A percentile compares a stretch with the other conserved stretches of the same genome.
phyloP scores from a whole-genome alignment of 1,284 basidiomycete species.

The Trametes sp. region DNA sequence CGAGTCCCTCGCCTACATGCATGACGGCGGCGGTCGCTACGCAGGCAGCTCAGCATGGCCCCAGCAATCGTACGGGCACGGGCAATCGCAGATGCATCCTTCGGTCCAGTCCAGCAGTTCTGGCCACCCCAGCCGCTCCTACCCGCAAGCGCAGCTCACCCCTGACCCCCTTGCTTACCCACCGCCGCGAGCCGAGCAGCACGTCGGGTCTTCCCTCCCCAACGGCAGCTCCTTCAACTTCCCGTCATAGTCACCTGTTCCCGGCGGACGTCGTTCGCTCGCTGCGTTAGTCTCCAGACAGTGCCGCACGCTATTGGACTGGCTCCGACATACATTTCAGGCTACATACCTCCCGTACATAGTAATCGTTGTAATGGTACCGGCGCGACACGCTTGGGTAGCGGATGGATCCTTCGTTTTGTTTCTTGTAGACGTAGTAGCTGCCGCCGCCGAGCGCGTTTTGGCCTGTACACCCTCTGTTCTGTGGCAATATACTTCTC shows the following conservation, averaged over 20 bases:
- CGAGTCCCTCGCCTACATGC: conserved; percentile 36
- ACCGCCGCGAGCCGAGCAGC: conserved; percentile 18
- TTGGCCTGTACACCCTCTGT: not conserved
- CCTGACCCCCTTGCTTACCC: conserved; percentile 26
- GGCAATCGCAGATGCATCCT: conserved; percentile 14
- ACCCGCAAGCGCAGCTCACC: conserved; percentile 15
- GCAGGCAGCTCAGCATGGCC: conserved; percentile 18
- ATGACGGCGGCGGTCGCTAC: conserved; percentile 29
- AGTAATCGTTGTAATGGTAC: conserved; percentile 17
- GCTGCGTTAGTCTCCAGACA: not conserved
- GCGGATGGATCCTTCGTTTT: conserved; percentile 16
- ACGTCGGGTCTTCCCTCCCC: conserved; percentile 11
- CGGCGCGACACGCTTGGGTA: conserved; percentile 12
- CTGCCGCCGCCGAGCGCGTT: not conserved
- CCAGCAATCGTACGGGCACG: conserved; percentile 20
- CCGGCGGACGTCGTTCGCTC: not conserved
- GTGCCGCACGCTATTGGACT: not conserved
- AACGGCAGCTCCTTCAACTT: conserved; percentile 19
- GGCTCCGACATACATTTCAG: not conserved
- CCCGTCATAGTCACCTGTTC: conserved; percentile 13
- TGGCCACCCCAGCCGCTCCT: conserved; percentile 12
- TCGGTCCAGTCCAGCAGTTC: conserved; percentile 11
- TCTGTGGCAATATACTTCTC: too few species aligned
- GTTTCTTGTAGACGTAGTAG: conserved; percentile 15
- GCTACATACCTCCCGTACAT: conserved; percentile 7